Conservation (phyloP, 1,284 basidiomycete genomes). For the Cronartium quercuum region DNA sequence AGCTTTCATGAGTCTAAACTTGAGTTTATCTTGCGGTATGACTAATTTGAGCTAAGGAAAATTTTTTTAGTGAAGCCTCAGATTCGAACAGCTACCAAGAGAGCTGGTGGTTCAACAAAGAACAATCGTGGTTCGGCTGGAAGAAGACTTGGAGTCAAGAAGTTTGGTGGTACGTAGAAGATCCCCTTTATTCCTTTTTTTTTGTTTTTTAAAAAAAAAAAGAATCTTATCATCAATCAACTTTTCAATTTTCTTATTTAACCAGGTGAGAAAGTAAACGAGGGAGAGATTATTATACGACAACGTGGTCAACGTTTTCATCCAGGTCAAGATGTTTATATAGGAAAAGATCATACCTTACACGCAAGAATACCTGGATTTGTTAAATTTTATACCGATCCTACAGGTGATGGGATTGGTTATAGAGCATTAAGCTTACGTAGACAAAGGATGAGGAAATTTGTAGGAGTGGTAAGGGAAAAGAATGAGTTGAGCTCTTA, state of each 20-base stretch:
- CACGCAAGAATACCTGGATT: conserved; percentile 80
- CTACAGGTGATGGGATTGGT: conserved; percentile 10
- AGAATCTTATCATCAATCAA: conserved; percentile 41
- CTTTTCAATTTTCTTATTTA: conserved; percentile 19
- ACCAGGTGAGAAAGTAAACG: conserved; percentile 74
- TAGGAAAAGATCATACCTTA: conserved; percentile 85
- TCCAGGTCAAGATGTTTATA: conserved; percentile 78
- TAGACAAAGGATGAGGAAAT: conserved; percentile 29
- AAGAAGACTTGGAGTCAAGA: conserved; percentile 83
- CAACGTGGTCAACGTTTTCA: conserved; percentile 85
- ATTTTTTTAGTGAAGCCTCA: conserved; percentile 50
- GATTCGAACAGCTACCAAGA: conserved; percentile 84
- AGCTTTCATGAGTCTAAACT: no score
- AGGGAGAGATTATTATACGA: conserved; percentile 86
- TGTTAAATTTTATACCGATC: conserved; percentile 71
- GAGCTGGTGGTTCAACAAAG: conserved; percentile 81
- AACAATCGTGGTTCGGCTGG: conserved; percentile 87
- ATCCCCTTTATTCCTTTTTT: conserved; percentile 2
- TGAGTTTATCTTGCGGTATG: no score
- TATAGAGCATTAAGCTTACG: conserved; percentile 34
- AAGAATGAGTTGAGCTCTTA: conserved; percentile 1
- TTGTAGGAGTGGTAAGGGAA: conserved; percentile 30
- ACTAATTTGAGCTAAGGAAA: no score
- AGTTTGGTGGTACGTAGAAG: conserved; percentile 68
- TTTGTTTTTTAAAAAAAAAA: background rate